Conservation (phyloP, 768 basidiomycete species). For the Sarcomyxa edulis region DNA sequence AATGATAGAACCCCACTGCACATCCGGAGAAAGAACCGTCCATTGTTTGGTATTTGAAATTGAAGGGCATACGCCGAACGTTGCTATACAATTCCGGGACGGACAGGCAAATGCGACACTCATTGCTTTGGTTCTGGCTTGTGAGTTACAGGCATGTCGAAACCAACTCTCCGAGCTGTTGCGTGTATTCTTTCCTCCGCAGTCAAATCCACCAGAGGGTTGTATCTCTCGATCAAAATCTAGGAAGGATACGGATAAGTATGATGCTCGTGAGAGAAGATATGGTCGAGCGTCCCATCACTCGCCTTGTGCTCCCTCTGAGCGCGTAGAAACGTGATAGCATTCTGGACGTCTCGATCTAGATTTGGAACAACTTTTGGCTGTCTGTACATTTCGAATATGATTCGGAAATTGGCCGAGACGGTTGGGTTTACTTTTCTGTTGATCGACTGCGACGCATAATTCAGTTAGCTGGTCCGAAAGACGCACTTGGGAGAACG, state of each 20-base stretch:
- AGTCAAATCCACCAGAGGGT: conserved; percentile 77
- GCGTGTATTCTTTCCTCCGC: conserved; percentile 76
- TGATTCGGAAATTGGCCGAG: conserved; percentile 43
- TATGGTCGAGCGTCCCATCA: not conserved
- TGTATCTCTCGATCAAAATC: conserved; percentile 82
- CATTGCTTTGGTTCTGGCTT: conserved; percentile 21
- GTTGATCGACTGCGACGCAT: conserved; percentile 21
- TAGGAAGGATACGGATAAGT: conserved; percentile 24
- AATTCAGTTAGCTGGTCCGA: not conserved
- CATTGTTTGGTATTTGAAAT: too few relatives aligned
- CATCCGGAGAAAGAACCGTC: too few relatives aligned
- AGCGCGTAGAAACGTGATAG: conserved; percentile 62
- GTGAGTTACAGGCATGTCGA: conserved; percentile 67
- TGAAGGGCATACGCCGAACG: too few relatives aligned
- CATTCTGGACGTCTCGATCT: conserved; percentile 50
- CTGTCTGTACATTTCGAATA: conserved; percentile 39
- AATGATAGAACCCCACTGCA: too few relatives aligned
- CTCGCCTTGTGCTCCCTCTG: conserved; percentile 75
- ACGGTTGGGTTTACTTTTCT: conserved; percentile 38
- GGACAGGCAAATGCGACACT: too few relatives aligned
- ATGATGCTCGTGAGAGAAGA: not conserved
- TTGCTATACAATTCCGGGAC: too few relatives aligned
- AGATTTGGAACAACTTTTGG: conserved; percentile 18
- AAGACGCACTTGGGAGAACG: conserved; percentile 10
- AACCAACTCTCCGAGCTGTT: conserved; percentile 81